Evolutionary conservation across 495 filamentous ascomycete species (phyloP), one percentile per base, ranked within the genome.

Genomic region (Melanomma pulvis-pyrius): DNA sequence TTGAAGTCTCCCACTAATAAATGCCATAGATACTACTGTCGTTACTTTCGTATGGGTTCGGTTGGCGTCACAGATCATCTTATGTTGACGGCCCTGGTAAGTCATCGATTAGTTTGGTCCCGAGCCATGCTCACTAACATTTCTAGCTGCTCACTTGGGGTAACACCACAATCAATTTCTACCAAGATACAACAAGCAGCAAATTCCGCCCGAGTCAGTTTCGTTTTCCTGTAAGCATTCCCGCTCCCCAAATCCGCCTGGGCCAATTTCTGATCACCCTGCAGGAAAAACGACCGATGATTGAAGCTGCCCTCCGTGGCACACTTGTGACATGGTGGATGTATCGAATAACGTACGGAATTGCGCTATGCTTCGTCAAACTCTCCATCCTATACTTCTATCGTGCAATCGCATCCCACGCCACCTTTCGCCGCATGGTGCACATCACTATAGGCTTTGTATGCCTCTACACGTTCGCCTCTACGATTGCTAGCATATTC

Each of bases 301-400:
- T 59, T 22, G 53, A 58, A 29, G 26, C 28, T 15, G 59, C 46
- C 48, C 32, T 69, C 12, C 34, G 26, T 11, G 67, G 67, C 21
- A 61, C 55, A n/a, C 60, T 69, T 11, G 53, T 69, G 13, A 65
- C 67, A 1, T 69, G 67, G 67, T 69, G 41, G 17, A 51, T 51
- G 12, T 69, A 69, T 44, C 67, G 67, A 44, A 59, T 64, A 3
- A 59, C 36, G 6, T 69, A 69, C 53, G 26, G 22, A 1, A 29
- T 69, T 11, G 60, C 53, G 2, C 54, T 69, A 11, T 60, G 54
- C 39, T 61, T 65, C 48, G 67, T 65, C 67, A 69, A 69, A 29
- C 61, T 69, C 25, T 69, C 67, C 47, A 69, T 69, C n/a, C 67
- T 69, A 11, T 69, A 54, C 56, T 69, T 69, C 67, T 69, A 69